phyloP scores from a whole-genome alignment of 1,139 yeast species.

The Debaryomyces singareniensis region DNA sequence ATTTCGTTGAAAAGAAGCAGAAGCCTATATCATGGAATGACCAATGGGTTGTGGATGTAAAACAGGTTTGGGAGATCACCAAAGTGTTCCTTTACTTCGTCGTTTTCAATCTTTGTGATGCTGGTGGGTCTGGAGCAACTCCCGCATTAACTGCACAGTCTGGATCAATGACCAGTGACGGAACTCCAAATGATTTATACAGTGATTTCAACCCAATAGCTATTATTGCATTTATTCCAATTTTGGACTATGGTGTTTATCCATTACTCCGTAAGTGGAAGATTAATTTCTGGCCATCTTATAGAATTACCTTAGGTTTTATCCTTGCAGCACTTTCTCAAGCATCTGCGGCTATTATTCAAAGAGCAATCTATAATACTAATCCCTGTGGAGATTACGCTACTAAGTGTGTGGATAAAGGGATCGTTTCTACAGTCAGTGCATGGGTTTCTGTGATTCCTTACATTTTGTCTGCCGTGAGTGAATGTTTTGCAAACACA shows the following conservation, averaged over 20 bases:
- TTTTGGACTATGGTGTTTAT: constrained; percentile 51
- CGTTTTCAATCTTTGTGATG: constrained; percentile 55
- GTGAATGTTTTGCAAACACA: constrained; percentile 64
- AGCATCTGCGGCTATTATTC: constrained; percentile 36
- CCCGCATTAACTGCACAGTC: constrained; percentile 59
- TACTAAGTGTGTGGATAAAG: constrained; percentile 41
- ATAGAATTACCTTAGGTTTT: constrained; percentile 32
- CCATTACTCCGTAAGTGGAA: constrained; percentile 50
- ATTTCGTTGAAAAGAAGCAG: constrained; percentile 19
- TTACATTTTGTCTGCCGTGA: constrained; percentile 53
- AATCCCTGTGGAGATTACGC: constrained; percentile 39
- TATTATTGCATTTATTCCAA: constrained; percentile 57
- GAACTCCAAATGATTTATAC: constrained; percentile 68
- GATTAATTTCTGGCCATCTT: constrained; percentile 31
- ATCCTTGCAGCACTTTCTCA: constrained; percentile 30
- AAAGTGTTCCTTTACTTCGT: constrained; percentile 58
- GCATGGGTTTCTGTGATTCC: constrained; percentile 52
- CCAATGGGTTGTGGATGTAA: constrained; percentile 58
- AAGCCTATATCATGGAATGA: constrained; percentile 40
- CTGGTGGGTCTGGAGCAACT: constrained; percentile 51
- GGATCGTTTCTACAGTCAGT: constrained; percentile 44
- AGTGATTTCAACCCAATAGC: constrained; percentile 65
- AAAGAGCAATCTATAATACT: constrained; percentile 25
- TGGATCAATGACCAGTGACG: constrained; percentile 58
- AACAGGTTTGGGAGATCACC: constrained; percentile 53